Evolutionary conservation across 768 basidiomycete genomes (phyloP).

Genomic region (Lactarius deliciosus): DNA sequence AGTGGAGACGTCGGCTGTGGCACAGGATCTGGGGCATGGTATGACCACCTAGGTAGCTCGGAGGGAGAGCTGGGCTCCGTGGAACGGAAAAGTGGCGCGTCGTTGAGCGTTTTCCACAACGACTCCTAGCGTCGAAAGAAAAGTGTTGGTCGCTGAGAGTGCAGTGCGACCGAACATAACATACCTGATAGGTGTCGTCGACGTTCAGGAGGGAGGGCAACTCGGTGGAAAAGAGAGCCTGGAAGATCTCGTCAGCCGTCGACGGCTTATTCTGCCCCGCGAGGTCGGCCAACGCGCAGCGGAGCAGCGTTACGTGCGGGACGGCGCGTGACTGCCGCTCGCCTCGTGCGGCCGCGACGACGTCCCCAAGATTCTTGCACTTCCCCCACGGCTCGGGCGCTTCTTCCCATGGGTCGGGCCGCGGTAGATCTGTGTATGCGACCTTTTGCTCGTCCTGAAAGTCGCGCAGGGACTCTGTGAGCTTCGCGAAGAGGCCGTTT

Average conservation of each 20-base stretch:
- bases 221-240: conserved; percentile 49
- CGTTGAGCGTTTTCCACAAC: conserved; percentile 64
- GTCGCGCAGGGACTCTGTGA: conserved; percentile 55
- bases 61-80: conserved; percentile 25
- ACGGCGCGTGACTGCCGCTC: conserved; percentile 34
- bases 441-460: conserved; percentile 57
- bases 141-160: not conserved
- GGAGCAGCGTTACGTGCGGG: conserved; percentile 55
- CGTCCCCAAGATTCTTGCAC: conserved; percentile 47
- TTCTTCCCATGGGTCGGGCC: conserved; percentile 51
- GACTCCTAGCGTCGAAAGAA: conserved; percentile 37
- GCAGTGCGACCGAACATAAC: conserved; percentile 28
- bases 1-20: conserved; percentile 34
- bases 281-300: conserved; percentile 59
- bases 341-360: conserved; percentile 32
- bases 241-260: conserved; percentile 61
- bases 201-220: conserved; percentile 57
- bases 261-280: conserved; percentile 42
- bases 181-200: conserved; percentile 56
- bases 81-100: conserved; percentile 47
- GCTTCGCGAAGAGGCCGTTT: conserved; percentile 49
- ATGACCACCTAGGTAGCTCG: conserved; percentile 41
- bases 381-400: conserved; percentile 40
- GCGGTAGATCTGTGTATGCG: conserved; percentile 57
- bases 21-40: conserved; percentile 35